Conservation (phyloP, 352 stramenopile species). For the Phytopythium ostracodes region DNA sequence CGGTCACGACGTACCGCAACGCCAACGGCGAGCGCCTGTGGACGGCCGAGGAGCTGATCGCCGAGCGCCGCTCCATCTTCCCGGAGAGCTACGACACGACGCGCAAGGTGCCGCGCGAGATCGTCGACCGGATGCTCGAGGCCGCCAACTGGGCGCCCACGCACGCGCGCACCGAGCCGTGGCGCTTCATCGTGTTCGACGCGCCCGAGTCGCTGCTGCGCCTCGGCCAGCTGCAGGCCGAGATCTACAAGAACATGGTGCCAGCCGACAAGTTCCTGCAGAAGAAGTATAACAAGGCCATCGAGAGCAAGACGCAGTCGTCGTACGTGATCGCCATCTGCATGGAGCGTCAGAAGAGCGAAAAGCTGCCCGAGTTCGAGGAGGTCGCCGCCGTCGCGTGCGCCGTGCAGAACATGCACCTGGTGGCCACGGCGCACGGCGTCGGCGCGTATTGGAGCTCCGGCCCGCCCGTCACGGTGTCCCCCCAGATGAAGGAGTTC, state of each 20-base stretch:
- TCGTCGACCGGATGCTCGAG: slow-evolving; percentile 76
- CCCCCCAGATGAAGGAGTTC: slow-evolving; percentile 82
- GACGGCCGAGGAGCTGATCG: slow-evolving; percentile 74
- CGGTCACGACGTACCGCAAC: slow-evolving; percentile 16
- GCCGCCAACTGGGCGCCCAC: slow-evolving; percentile 83
- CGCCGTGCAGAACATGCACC: slow-evolving; percentile 85
- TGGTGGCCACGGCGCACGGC: slow-evolving; percentile 55
- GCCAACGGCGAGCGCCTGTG: slow-evolving; percentile 34
- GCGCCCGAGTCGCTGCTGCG: slow-evolving; percentile 40
- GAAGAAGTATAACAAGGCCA: slow-evolving; percentile 78
- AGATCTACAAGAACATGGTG: slow-evolving; percentile 62
- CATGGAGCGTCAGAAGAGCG: slow-evolving; percentile 84
- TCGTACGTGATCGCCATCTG: slow-evolving; percentile 83
- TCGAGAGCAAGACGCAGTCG: slow-evolving; percentile 58
- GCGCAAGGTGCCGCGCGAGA: slow-evolving; percentile 41
- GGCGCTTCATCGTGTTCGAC: slow-evolving; percentile 78
- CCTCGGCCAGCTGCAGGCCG: slow-evolving; percentile 63
- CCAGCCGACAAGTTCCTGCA: slow-evolving; percentile 69
- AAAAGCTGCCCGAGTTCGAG: slow-evolving; percentile 78
- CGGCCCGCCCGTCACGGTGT: slow-evolving; percentile 41
- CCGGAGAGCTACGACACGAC: slow-evolving; percentile 59
- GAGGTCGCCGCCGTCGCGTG: slow-evolving; percentile 71
- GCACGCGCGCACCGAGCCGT: slow-evolving; percentile 76
- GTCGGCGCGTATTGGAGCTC: slow-evolving; percentile 88
- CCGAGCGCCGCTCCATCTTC: slow-evolving; percentile 72